phyloP scores from a whole-genome alignment of 2,329 filamentous ascomycete species.

The Fusarium citri region DNA sequence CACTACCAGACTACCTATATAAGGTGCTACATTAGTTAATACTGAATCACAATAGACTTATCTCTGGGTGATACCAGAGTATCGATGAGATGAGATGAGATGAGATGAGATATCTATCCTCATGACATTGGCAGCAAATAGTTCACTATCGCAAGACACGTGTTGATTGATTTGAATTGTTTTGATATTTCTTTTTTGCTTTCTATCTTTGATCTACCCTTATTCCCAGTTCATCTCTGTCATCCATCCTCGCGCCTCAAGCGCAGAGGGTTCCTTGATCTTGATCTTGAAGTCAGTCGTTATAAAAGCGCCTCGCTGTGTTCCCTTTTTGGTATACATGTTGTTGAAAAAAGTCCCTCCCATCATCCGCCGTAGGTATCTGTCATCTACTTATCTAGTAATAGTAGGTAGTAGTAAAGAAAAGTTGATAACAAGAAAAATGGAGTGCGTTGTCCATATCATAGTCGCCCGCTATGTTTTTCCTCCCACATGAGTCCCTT shows the following conservation, averaged over 20 bases:
- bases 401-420: background rate
- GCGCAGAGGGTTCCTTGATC: slow-evolving; percentile 14
- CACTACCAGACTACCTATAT: background rate
- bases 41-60: background rate
- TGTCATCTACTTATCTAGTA: slow-evolving; percentile 10
- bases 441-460: slow-evolving; percentile 30
- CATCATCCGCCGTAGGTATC: slow-evolving; percentile 3
- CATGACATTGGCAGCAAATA: background rate
- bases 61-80: background rate
- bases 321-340: slow-evolving; percentile 34
- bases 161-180: slow-evolving; percentile 3
- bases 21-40: background rate
- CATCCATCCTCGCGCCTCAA: slow-evolving; percentile 31
- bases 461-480: slow-evolving; percentile 35
- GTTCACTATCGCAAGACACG: background rate
- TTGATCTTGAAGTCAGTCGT: slow-evolving; percentile 25
- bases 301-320: slow-evolving; percentile 41
- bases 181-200: slow-evolving; percentile 15
- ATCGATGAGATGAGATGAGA: background rate
- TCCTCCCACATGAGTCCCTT: slow-evolving; percentile 7
- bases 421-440: slow-evolving; percentile 28
- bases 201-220: slow-evolving; percentile 21
- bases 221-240: slow-evolving; percentile 17
- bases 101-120: background rate
- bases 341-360: slow-evolving; percentile 10